Base-by-base conservation (phyloP, 2,329 filamentous ascomycete species). In the Bipolaris cookei region DNA sequence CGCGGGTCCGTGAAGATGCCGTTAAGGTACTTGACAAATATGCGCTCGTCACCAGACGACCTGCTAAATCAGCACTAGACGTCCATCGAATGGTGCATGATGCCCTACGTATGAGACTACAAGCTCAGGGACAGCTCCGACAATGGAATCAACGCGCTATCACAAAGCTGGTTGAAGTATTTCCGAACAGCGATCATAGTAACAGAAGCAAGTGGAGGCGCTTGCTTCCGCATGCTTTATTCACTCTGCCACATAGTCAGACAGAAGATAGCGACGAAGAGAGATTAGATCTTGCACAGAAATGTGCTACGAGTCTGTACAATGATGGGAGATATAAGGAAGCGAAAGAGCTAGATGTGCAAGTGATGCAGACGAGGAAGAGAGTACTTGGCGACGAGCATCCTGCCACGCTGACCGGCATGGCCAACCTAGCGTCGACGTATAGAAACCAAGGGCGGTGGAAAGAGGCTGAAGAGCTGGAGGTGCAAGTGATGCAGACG, bases 81-180 rank as follows among this genome's bases (percentile, higher is more conserved):
- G 3, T 63, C 6, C 59, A 64, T 45, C 51, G 23, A 43, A 35
- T 61, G 45, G 64, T 65, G 34, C 62, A 63, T 47, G n/a, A 35
- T 10, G 54, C 60, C 23, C 20, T 51, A 34, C 37, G 57, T 21
- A 28, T 48, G 14, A 25, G 35, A 59, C 51, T 64, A 11, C 32
- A 55, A 16, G 43, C 51, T 30, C 35, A 58, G 21, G 55, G 43
- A 16, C 13, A 6, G 30, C 37, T 63, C 1, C 11, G 25, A 4
- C 7, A 59, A 46, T 64, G 38, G 50, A 64, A 28, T 10, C 20
- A 60, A 39, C 18, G 23, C 13, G 50, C 58, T 32, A 56, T 61
- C 44, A 43, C 23, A 38, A 52, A 38, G 20, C 51, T 67, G 46
- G 16, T 38, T 7, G 1, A 6, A 7, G 34, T 37, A n/a, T 43